These are phyloP conservation scores for Daphne laureola DNA, from an alignment of 441 rosid genomes.

Conservation along the genomic window DNA sequence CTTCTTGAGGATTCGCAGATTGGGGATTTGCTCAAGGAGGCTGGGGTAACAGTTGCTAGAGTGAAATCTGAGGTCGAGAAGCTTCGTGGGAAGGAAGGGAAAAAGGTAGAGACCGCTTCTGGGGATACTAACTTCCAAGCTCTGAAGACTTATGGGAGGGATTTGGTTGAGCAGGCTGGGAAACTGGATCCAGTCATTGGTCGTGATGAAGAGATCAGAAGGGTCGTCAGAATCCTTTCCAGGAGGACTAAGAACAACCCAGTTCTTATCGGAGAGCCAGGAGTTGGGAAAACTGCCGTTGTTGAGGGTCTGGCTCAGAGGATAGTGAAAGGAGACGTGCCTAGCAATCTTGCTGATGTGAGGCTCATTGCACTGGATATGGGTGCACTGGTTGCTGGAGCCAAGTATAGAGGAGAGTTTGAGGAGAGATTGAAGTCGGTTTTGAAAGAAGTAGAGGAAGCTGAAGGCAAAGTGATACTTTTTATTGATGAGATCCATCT, in stretches of 20 bases:
- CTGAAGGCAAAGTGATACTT: conserved; percentile 76
- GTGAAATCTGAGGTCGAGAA: conserved; percentile 79
- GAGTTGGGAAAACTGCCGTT: conserved; percentile 93
- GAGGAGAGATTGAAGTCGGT: conserved; percentile 80
- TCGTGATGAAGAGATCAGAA: conserved; percentile 75
- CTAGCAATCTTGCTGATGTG: conserved; percentile 81
- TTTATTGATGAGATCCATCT: conserved; percentile 93
- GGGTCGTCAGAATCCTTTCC: conserved; percentile 74
- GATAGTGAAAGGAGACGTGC: conserved; percentile 84
- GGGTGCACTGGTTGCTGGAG: conserved; percentile 89
- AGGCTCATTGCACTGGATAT: conserved; percentile 79
- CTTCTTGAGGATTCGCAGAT: conserved; percentile 87
- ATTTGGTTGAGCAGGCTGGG: conserved; percentile 89
- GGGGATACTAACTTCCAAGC: conserved; percentile 79
- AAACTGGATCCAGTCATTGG: conserved; percentile 96
- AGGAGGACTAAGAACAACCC: conserved; percentile 89
- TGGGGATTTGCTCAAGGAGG: conserved; percentile 58
- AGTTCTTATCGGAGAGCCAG: conserved; percentile 90
- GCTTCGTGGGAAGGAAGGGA: conserved; percentile 89
- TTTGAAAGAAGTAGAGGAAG: conserved; percentile 86
- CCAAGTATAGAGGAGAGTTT: conserved; percentile 80
- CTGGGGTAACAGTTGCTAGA: conserved; percentile 43
- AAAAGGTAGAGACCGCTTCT: conserved; percentile 82
- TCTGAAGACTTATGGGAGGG: conserved; percentile 80
- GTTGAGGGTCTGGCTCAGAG: conserved; percentile 92